Conservation (phyloP, 164 flowering plant genomes). For the Liriodendron chinense region DNA sequence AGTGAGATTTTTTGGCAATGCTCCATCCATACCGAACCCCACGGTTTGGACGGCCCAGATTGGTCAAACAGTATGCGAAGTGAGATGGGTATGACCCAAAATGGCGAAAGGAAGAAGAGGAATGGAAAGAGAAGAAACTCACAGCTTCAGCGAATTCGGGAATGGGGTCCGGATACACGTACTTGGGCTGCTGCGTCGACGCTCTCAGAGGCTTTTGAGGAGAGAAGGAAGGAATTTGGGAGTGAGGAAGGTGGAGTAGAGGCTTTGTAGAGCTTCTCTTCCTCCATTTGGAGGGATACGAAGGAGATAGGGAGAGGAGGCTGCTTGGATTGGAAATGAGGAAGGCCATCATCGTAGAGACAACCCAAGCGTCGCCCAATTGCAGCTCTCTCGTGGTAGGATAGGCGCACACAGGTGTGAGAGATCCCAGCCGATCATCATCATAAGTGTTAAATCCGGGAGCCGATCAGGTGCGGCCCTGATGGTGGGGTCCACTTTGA, state of each 20-base stretch:
- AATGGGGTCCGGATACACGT: constrained; percentile 50
- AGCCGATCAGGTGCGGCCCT: neutral
- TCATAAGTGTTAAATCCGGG: neutral
- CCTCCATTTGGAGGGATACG: neutral
- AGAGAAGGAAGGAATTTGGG: neutral
- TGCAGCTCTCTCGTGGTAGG: neutral
- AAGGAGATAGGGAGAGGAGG: neutral
- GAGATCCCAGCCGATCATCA: neutral
- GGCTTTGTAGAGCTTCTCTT: no score
- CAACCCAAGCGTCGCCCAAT: neutral
- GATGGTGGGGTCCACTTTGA: no score
- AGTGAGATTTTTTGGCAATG: no score
- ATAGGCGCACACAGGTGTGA: neutral
- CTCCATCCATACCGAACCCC: no score
- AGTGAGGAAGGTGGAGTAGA: no score
- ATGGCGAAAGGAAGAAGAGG: neutral
- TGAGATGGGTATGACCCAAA: no score
- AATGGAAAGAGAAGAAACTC: constrained; percentile 11
- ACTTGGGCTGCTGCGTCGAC: constrained; percentile 19
- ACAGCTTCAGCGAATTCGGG: constrained; percentile 54
- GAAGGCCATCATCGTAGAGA: neutral
- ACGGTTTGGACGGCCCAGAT: no score
- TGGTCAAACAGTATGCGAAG: no score
- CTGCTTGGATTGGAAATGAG: neutral
- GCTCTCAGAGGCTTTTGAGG: constrained; percentile 6